Percentiles rank a stretch among this genome's conserved stretches.
These are phyloP conservation scores for Claviceps sp. DNA, from an alignment of 2,329 filamentous ascomycete genomes.

Conservation along the genomic window DNA sequence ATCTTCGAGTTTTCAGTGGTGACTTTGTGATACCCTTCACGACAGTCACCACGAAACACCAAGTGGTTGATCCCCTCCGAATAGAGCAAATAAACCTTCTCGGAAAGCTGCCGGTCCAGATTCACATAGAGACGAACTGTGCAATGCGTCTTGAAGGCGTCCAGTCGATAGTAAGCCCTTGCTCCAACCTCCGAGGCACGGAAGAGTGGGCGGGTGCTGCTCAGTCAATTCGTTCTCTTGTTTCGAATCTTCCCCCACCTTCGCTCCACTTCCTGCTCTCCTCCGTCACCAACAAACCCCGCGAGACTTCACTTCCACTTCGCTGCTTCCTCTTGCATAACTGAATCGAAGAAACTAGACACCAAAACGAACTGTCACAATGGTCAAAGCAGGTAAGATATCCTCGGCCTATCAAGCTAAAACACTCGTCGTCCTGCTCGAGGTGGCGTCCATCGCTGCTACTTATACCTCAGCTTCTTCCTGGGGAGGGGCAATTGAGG, in stretches of 20 bases:
- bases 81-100: no score
- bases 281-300: constrained; percentile 6
- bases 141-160: not conserved
- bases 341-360: constrained; percentile 11
- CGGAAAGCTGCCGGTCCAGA: not conserved
- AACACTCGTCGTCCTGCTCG: not conserved
- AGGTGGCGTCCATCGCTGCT: not conserved
- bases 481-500: constrained; percentile 6
- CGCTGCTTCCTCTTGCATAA: not conserved
- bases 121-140: not conserved
- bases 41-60: not conserved
- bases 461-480: constrained; percentile 11
- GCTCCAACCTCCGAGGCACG: not conserved
- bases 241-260: constrained; percentile 7
- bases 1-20: not conserved
- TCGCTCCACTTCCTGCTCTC: constrained; percentile 6
- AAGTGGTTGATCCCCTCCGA: no score
- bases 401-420: not conserved
- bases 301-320: not conserved
- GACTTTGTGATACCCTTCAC: not conserved
- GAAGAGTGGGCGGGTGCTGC: not conserved
- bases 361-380: constrained; percentile 51
- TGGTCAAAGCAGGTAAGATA: constrained; percentile 86
- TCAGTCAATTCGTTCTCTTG: constrained; percentile 1
- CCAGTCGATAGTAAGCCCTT: not conserved